These are phyloP conservation scores for Agrocybe chaxingu DNA, from an alignment of 768 basidiomycete genomes.

Conservation along the genomic window DNA sequence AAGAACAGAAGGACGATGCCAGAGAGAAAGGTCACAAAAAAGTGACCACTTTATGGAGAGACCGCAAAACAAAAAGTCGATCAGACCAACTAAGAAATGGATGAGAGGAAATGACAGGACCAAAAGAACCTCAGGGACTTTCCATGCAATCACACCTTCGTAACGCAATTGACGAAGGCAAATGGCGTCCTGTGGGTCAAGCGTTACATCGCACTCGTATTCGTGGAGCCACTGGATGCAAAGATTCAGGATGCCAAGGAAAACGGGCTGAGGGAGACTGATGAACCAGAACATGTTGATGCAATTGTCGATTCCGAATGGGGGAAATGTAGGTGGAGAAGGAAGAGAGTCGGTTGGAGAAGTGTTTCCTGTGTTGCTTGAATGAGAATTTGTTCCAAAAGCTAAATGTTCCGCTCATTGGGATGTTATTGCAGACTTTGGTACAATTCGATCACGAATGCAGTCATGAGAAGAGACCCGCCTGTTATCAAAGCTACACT, in stretches of 20 bases:
- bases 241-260: conserved; percentile 19
- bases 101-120: conserved; percentile 16
- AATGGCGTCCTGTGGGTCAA: conserved; percentile 14
- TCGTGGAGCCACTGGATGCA: conserved; percentile 23
- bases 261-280: conserved; percentile 21
- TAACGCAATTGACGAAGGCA: conserved; percentile 17
- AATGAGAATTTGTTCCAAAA: conserved; percentile 20
- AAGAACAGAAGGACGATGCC: conserved; percentile 9
- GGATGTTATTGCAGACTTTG: conserved; percentile 28
- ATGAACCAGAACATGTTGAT: conserved; percentile 29
- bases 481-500: conserved; percentile 16
- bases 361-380: conserved; percentile 6
- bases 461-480: conserved; percentile 40
- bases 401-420: conserved; percentile 18
- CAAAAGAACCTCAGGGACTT: conserved; percentile 15
- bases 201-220: conserved; percentile 13
- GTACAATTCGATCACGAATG: conserved; percentile 36
- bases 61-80: conserved; percentile 18
- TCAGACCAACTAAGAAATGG: conserved; percentile 18
- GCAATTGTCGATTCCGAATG: conserved; percentile 8
- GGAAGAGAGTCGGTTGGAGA: conserved; percentile 6
- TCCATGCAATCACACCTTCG: conserved; percentile 18
- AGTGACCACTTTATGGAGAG: conserved; percentile 12
- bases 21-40: conserved; percentile 11
- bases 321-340: conserved; percentile 1